Evolutionary conservation across 106 monocot genomes (phyloP).

Genomic region (Cymbidium sinense): DNA sequence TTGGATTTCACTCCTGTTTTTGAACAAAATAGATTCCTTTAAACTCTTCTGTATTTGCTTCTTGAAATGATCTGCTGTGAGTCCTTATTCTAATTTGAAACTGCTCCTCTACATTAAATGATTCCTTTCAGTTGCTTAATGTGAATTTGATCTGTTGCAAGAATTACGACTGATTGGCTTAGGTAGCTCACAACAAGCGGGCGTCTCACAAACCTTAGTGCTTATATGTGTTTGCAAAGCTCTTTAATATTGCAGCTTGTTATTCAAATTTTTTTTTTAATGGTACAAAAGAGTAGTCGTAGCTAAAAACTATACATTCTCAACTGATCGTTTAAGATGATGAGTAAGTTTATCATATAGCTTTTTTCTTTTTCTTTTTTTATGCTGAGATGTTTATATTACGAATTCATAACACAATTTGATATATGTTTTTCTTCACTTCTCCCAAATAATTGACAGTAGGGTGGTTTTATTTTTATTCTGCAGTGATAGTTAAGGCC

Average conservation of each 20-base stretch:
- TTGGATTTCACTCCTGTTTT: not conserved
- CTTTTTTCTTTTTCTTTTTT: too few species aligned
- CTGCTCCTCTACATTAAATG: not conserved
- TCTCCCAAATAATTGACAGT: not conserved
- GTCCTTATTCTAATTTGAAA: not conserved
- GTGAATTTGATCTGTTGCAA: not conserved
- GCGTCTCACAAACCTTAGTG: not conserved
- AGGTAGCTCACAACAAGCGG: not conserved
- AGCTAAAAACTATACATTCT: not conserved
- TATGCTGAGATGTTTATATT: not conserved
- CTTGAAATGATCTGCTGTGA: not conserved
- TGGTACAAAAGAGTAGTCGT: not conserved
- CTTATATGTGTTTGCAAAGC: not conserved
- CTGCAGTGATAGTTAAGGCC: conserved; percentile 91
- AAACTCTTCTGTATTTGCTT: not conserved
- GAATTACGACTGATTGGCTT: not conserved
- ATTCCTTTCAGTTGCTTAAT: not conserved
- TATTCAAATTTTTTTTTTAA: not conserved
- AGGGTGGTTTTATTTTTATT: not conserved
- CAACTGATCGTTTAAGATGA: not conserved
- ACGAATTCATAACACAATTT: not conserved
- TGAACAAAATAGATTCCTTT: not conserved
- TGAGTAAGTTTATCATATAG: not conserved
- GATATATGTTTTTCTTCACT: not conserved
- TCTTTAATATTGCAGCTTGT: not conserved